Base-by-base conservation (phyloP, 2,329 filamentous ascomycete species). In the Xylaria sp. region DNA sequence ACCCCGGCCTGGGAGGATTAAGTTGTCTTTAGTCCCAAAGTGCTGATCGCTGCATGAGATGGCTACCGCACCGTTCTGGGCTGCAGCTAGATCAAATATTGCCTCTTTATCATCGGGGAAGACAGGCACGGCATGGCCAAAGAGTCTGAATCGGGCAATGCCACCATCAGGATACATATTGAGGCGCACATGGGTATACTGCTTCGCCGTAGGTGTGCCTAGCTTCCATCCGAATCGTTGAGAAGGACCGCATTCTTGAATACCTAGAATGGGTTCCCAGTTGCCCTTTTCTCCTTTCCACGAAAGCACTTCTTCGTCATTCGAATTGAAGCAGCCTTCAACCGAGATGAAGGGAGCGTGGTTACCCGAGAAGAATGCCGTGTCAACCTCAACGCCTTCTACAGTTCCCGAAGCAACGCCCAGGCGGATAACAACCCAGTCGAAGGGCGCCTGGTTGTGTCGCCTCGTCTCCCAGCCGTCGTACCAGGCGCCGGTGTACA, bases 131-230 rank as follows among this genome's bases (percentile, higher is more conserved):
- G 91, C 92, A 69, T 89, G 86, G 6, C 93, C 93, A 76, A 91
- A 94, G 1, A 95, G 86, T 26, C 92, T 86, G 82, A 95, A 94
- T 60, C 93, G 84, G 46, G 92, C 92, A 75, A 96, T 95, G 58
- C 93, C 93, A 58, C 93, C 93, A 76, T 96, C 93, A 0, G 93
- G 92, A 77, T 93, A 94, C 93, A 94, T 94, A 78, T 93, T 92
- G 64, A 96, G 83, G 40, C 92, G 84, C 48, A 94, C 91, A 78
- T 96, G 92, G 0, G 92, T 94, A 80, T 92, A 94, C 63, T 89
- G 87, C 79, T 92, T 92, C 40, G 82, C 80, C 0, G 88, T 89
- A 23, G 86, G 85, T 20, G 77, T 76, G 17, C 84, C 81, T 17
- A 95, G 83, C 76, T 88, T 86, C 93, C 92, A 96, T 3, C 84